Evolutionary conservation across 1,284 basidiomycete species (phyloP), one percentile per base, ranked within the genome.

Genomic region (Cryptococcus sp.): DNA sequence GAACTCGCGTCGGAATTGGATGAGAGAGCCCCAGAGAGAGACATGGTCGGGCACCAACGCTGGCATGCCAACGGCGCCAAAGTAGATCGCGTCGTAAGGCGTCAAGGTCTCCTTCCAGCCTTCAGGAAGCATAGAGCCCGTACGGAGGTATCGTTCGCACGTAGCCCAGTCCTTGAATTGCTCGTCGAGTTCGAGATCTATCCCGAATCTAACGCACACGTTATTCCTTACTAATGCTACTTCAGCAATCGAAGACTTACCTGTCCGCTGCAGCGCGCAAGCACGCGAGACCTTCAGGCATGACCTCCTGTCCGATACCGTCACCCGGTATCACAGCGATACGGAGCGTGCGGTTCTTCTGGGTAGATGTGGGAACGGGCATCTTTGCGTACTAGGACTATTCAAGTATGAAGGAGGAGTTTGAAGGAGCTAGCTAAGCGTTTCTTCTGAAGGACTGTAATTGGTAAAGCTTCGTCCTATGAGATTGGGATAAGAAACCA

Each of bases 251-350:
- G 19, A 15, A 3, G 20, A 54, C 66, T 61, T 41, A 66, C 66
- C 60, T 54, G 41, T 62, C 51, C 6, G 62, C 61, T 6, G 64
- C 66, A n/a, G 64, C 66, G 25, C 49, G 46, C 41, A 65, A 38
- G 52, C 61, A 66, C 8, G 57, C 59, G 6, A 66, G 20, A 50
- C 64, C 66, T 52, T 66, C 57, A 3, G 64, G 59, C 57, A 66
- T 68, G 38, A 68, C 66, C 57, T 69, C 67, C 40, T 62, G 57
- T 5, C 67, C 67, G 19, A 67, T 67, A n/a, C 84, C 84, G 70
- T 85, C 84, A 20, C 83, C 84, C 19, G 84, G 80, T 25, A 85
- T 81, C 35, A 83, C 82, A 19, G 84, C 84, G 54, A 85, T 81
- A 6, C 72, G 78, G 69, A 84, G 53, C 13, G 42, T 40, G 23